Conservation (phyloP, 192 early-diverging fungal genomes). For the Blastocladiella britannica region DNA sequence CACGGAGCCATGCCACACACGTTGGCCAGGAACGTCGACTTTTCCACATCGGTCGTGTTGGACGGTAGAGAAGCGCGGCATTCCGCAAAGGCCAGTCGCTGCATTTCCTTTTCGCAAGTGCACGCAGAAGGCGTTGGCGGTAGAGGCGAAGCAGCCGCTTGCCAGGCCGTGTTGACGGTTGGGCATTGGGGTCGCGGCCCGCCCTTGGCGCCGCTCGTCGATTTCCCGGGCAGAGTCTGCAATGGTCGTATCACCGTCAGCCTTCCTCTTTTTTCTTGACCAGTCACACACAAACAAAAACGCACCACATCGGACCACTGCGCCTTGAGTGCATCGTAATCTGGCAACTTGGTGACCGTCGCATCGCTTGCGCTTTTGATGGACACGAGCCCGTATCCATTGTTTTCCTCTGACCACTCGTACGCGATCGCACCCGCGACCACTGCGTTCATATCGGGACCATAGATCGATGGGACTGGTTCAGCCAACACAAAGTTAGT, state of each 20-base stretch:
- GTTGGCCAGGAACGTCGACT: constrained; percentile 17
- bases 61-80: constrained; percentile 12
- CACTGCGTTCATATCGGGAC: constrained; percentile 35
- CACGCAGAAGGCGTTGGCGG: constrained; percentile 40
- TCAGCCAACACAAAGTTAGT: not conserved
- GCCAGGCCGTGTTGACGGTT: constrained; percentile 22
- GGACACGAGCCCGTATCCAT: constrained; percentile 48
- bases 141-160: constrained; percentile 21
- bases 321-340: constrained; percentile 42
- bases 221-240: no score
- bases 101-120: constrained; percentile 42
- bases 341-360: constrained; percentile 17
- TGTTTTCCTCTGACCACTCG: constrained; percentile 52
- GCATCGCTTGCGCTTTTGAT: constrained; percentile 20
- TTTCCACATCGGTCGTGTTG: constrained; percentile 6
- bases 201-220: constrained; percentile 25
- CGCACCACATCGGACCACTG: constrained; percentile 21
- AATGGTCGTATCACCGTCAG: no score
- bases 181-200: constrained; percentile 22
- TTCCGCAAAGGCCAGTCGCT: constrained; percentile 27
- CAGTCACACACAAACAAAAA: no score
- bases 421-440: constrained; percentile 58
- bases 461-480: constrained; percentile 35
- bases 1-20: constrained; percentile 21
- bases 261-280: no score